Evolutionary conservation across 2,329 filamentous ascomycete genomes (phyloP), one percentile per base, ranked within the genome.

Genomic region (Hymenoscyphus scutula): DNA sequence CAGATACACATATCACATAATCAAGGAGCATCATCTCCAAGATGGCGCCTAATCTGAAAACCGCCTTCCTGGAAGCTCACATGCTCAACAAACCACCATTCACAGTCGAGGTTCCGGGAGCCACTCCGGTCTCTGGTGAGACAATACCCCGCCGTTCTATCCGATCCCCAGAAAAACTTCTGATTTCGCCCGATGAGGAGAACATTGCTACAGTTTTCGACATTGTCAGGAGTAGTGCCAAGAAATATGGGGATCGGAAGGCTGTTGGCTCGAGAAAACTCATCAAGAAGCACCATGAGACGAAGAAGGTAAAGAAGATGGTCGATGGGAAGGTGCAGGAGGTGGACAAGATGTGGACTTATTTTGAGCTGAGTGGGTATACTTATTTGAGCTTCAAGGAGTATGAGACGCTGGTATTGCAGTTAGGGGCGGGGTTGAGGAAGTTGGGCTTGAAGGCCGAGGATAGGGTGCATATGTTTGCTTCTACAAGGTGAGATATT

Each of bases 261-360:
- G 82, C 81, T 62, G 78, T 89, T 69, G 91, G 89, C 64, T 86
- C 84, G 70, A 86, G 91, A 68, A 87, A 83, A 73, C 81, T 94
- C 65, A 78, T 94, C 75, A 83, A 87, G 76, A 88, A 86, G 51
- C 90, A 93, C 76, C 82, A 87, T 69, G 91, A 95, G 77, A 90
- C 85, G 72, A 94, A 92, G 81, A 92, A 91, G 82, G 80, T 94
- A 74, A 94, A 93, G 84, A 94, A 92, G 82, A 81, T 91, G 62
- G 80, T 94, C 57, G 89, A 94, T 74, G 91, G 90, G 68, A 83
- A 87, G 72, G 88, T 92, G 80, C 80, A 84, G 71, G 84, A 92
- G 76, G 85, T 92, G 23, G 89, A 93, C 75, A 94, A 94, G 85
- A 83, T 89, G 73, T 95, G 91, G 91, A 88, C 86, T 53, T 94